phyloP scores from a whole-genome alignment of 345 rosid species.

The Camelina neglecta region DNA sequence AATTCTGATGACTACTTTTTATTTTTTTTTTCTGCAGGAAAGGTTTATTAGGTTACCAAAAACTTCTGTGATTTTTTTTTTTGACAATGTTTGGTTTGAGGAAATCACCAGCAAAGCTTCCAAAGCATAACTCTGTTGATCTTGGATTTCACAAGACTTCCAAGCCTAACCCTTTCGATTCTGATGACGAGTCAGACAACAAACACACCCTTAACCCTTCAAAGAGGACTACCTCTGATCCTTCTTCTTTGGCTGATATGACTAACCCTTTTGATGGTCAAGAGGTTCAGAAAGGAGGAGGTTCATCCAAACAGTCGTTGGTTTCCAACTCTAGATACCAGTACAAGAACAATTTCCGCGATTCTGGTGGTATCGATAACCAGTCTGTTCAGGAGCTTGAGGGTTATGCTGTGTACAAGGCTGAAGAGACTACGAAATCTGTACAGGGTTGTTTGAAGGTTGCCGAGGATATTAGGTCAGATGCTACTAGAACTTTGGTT shows the following conservation, averaged over 20 bases:
- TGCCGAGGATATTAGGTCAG: slow-evolving; percentile 88
- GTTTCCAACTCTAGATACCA: slow-evolving; percentile 51
- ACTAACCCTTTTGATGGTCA: slow-evolving; percentile 66
- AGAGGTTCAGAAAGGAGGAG: slow-evolving; percentile 43
- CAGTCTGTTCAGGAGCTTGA: slow-evolving; percentile 93
- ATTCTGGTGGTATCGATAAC: slow-evolving; percentile 83
- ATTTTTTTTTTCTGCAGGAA: slow-evolving; percentile 43
- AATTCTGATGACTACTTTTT: background rate
- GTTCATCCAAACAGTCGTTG: slow-evolving; percentile 49
- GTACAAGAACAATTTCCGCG: slow-evolving; percentile 82
- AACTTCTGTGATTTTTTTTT: slow-evolving; percentile 10
- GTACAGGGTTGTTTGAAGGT: slow-evolving; percentile 86
- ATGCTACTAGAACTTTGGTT: slow-evolving; percentile 76
- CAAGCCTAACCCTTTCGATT: slow-evolving; percentile 77
- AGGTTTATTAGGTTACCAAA: slow-evolving; percentile 37
- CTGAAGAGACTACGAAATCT: slow-evolving; percentile 88
- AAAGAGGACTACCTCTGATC: slow-evolving; percentile 66
- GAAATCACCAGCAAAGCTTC: slow-evolving; percentile 67
- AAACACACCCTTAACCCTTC: slow-evolving; percentile 57
- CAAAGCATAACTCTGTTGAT: slow-evolving; percentile 61
- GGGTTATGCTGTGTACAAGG: slow-evolving; percentile 79
- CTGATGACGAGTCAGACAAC: slow-evolving; percentile 66
- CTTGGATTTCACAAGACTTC: slow-evolving; percentile 50
- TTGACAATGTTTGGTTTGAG: slow-evolving; percentile 61
- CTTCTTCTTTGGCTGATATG: slow-evolving; percentile 51